Percentiles rank a stretch among this genome's conserved stretches.
These are phyloP conservation scores for Noccaea caerulescens DNA, from an alignment of 345 rosid species.

Conservation along the genomic window DNA sequence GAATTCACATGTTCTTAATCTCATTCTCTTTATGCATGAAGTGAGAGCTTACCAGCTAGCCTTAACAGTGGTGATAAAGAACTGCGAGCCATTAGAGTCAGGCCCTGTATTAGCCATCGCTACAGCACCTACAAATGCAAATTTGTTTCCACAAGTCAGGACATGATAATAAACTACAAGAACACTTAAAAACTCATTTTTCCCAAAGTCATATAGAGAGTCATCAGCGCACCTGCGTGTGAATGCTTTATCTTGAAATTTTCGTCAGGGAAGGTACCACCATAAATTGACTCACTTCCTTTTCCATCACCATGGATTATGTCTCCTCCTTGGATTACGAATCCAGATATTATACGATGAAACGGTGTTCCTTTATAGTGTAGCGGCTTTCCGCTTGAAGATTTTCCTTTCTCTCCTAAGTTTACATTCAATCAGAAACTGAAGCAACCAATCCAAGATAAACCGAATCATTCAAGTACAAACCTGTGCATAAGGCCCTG, in stretches of 20 bases:
- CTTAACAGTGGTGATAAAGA: slow-evolving; percentile 89
- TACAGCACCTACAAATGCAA: slow-evolving; percentile 63
- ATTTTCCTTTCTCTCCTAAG: slow-evolving; percentile 75
- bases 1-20: too few relatives aligned
- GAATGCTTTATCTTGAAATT: slow-evolving; percentile 85
- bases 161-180: slow-evolving; percentile 13
- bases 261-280: slow-evolving; percentile 86
- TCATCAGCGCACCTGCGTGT: slow-evolving; percentile 66
- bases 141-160: neutral
- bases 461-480: slow-evolving; percentile 25
- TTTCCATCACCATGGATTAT: slow-evolving; percentile 72
- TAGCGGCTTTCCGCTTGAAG: slow-evolving; percentile 62
- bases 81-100: slow-evolving; percentile 94
- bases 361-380: slow-evolving; percentile 82
- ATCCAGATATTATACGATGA: slow-evolving; percentile 95
- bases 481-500: slow-evolving; percentile 97
- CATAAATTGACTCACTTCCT: slow-evolving; percentile 80
- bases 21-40: neutral
- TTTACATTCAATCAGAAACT: neutral
- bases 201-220: neutral
- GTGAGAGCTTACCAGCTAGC: slow-evolving; percentile 78
- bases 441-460: slow-evolving; percentile 1
- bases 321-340: slow-evolving; percentile 96
- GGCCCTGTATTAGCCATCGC: slow-evolving; percentile 96
- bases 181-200: neutral